phyloP scores from a whole-genome alignment of 2,329 filamentous ascomycete genomes.

The Pseudophaeomoniella oleicola region DNA sequence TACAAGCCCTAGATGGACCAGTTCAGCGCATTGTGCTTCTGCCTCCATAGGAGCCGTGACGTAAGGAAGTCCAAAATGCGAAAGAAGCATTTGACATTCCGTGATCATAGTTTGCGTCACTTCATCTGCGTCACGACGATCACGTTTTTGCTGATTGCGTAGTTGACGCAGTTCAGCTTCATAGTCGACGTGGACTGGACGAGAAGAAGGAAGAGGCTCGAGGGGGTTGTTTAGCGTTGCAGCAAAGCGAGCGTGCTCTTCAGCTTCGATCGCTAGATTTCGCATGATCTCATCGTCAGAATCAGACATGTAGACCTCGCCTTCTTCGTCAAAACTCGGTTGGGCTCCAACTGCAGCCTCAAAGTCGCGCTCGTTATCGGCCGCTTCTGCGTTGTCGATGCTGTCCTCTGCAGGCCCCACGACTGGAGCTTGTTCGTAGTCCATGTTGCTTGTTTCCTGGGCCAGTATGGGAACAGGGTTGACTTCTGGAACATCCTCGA shows the following conservation, averaged over 20 bases:
- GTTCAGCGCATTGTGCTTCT: constrained; percentile 89
- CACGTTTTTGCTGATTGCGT: constrained; percentile 89
- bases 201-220: constrained; percentile 33
- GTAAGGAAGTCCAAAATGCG: constrained; percentile 86
- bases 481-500: constrained; percentile 2
- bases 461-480: not conserved
- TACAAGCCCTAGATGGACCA: constrained; percentile 73
- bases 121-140: constrained; percentile 88
- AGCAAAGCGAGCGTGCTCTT: constrained; percentile 88
- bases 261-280: constrained; percentile 76
- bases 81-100: constrained; percentile 82
- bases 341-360: too few relatives aligned
- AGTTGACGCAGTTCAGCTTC: constrained; percentile 77
- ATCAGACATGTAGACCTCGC: constrained; percentile 57
- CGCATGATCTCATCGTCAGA: constrained; percentile 80
- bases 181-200: constrained; percentile 64
- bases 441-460: constrained; percentile 7
- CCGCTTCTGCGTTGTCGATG: constrained; percentile 12
- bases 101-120: constrained; percentile 92
- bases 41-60: constrained; percentile 98
- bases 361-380: constrained; percentile 15
- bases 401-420: constrained; percentile 11
- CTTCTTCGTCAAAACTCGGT: constrained; percentile 23
- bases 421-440: constrained; percentile 5
- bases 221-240: constrained; percentile 53